A percentile compares a stretch with the other conserved stretches of the same genome.
phyloP scores from a whole-genome alignment of 345 rosid species.

The Camelina laxa region DNA sequence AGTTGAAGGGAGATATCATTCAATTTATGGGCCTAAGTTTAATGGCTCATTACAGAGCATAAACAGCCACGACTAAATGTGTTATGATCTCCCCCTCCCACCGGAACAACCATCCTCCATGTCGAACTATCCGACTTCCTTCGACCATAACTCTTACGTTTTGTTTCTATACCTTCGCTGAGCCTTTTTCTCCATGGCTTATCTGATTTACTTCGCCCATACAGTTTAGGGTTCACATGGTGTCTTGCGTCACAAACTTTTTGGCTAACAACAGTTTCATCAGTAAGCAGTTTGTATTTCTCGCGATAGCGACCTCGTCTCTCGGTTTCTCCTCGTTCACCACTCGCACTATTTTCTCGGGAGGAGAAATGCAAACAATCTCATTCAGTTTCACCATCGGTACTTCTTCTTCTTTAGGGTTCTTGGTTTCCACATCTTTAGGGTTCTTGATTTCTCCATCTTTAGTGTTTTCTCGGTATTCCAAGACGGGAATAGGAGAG shows the following conservation, averaged over 20 bases:
- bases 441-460: conserved; percentile 1
- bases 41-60: too few species aligned
- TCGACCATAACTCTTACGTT: conserved; percentile 32
- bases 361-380: neutral
- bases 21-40: too few species aligned
- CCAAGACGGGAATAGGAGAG: conserved; percentile 11
- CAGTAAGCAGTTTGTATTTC: conserved; percentile 4
- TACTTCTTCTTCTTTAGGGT: conserved; percentile 2
- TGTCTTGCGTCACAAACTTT: conserved; percentile 28
- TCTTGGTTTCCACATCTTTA: conserved; percentile 8
- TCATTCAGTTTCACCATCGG: neutral
- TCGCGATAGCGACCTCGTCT: conserved; percentile 25
- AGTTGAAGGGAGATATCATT: too few species aligned
- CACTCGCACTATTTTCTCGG: conserved; percentile 35
- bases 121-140: conserved; percentile 43
- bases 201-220: conserved; percentile 53
- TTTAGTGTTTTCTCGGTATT: conserved; percentile 20
- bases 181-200: conserved; percentile 10
- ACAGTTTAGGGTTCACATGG: conserved; percentile 16
- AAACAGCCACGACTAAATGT: too few species aligned
- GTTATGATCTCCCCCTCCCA: too few species aligned
- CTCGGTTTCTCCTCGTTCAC: conserved; percentile 30
- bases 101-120: conserved; percentile 36
- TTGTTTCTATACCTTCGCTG: conserved; percentile 8
- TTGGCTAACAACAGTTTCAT: neutral